A percentile compares a stretch with the other conserved stretches of the same genome.
These are phyloP conservation scores for Hyphopichia pseudoburtonii DNA, from an alignment of 1,139 yeast species.

Conservation along the genomic window DNA sequence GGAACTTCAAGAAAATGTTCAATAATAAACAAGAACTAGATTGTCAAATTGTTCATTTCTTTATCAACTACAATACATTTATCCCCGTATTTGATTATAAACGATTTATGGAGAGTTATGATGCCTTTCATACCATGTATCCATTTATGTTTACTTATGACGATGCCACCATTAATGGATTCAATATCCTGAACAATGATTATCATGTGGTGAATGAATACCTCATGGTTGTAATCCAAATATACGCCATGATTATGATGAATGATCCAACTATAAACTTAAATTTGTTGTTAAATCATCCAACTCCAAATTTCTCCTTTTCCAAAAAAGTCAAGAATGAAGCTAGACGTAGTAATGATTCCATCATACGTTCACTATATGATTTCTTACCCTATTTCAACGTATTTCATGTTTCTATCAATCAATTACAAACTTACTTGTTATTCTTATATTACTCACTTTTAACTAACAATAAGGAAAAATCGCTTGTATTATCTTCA, in stretches of 20 bases:
- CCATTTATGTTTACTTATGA: slow-evolving; percentile 52
- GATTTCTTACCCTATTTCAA: slow-evolving; percentile 50
- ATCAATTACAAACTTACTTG: slow-evolving; percentile 43
- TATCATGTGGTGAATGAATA: slow-evolving; percentile 52
- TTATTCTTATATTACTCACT: slow-evolving; percentile 44
- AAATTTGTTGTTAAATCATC: slow-evolving; percentile 40
- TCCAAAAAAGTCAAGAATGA: slow-evolving; percentile 14
- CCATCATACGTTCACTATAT: slow-evolving; percentile 38
- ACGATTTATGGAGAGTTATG: slow-evolving; percentile 56
- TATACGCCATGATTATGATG: slow-evolving; percentile 49
- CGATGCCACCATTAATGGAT: slow-evolving; percentile 51
- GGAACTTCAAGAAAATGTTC: slow-evolving; percentile 47
- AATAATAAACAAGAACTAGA: slow-evolving; percentile 49
- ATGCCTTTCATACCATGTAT: slow-evolving; percentile 57
- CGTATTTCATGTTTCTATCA: slow-evolving; percentile 42
- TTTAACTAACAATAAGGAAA: slow-evolving; percentile 47
- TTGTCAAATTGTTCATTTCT: slow-evolving; percentile 51
- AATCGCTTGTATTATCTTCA: slow-evolving; percentile 42
- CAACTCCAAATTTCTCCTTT: slow-evolving; percentile 34
- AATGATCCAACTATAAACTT: slow-evolving; percentile 47
- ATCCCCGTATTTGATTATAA: slow-evolving; percentile 64
- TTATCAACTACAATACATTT: slow-evolving; percentile 55
- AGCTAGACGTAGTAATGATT: slow-evolving; percentile 14
- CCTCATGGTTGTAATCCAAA: slow-evolving; percentile 45
- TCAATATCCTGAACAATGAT: slow-evolving; percentile 51